Percentiles rank a stretch among this genome's conserved stretches.
Conservation (phyloP, 1,284 basidiomycete species). For the Tylopilus sp. region DNA sequence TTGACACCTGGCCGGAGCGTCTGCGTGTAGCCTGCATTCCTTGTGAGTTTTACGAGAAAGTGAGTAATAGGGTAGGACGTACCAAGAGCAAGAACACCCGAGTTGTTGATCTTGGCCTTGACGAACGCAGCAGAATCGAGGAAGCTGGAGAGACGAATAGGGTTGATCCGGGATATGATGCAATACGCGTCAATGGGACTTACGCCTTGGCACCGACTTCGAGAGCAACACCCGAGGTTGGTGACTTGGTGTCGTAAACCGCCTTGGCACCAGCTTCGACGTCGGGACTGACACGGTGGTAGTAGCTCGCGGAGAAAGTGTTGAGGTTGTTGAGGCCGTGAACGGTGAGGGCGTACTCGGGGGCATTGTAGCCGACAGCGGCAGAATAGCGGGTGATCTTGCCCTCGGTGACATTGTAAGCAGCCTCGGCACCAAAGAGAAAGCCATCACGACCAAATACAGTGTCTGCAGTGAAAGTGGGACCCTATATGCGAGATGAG, state of each 20-base stretch:
- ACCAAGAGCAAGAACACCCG: constrained; percentile 86
- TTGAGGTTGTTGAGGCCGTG: constrained; percentile 95
- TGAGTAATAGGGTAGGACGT: constrained; percentile 12
- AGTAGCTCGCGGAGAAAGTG: constrained; percentile 95
- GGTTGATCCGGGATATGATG: neutral
- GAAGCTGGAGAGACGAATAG: constrained; percentile 46
- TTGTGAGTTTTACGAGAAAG: neutral
- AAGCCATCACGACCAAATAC: constrained; percentile 97
- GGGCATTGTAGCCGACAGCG: constrained; percentile 92
- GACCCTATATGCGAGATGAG: constrained; percentile 57
- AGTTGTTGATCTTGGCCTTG: constrained; percentile 99
- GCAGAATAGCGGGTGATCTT: constrained; percentile 90
- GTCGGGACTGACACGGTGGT: constrained; percentile 93
- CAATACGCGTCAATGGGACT: constrained; percentile 30
- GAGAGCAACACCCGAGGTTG: constrained; percentile 83
- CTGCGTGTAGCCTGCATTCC: constrained; percentile 76
- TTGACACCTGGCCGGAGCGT: constrained; percentile 93
- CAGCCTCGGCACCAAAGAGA: constrained; percentile 93
- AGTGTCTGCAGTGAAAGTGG: constrained; percentile 94
- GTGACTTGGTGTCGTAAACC: constrained; percentile 92
- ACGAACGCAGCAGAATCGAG: constrained; percentile 89
- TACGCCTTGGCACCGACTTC: constrained; percentile 97
- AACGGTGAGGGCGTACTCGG: constrained; percentile 94
- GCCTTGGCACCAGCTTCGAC: constrained; percentile 99
- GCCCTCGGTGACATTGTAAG: constrained; percentile 95